A percentile compares a stretch with the other conserved stretches of the same genome.
Conservation (phyloP, 2,329 filamentous ascomycete genomes). For the Fusarium sp. region DNA sequence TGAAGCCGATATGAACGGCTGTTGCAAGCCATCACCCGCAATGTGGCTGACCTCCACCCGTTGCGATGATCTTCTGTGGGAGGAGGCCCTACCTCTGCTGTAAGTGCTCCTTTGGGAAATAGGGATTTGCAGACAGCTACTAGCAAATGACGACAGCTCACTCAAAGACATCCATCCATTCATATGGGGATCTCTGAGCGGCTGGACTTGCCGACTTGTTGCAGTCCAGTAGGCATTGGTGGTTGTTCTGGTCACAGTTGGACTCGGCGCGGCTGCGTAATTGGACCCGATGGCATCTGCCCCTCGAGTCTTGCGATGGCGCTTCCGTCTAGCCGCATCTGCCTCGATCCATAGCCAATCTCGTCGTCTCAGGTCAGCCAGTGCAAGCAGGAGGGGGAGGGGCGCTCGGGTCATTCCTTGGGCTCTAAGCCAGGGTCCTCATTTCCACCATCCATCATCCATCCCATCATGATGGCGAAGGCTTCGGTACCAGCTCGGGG, state of each 20-base stretch:
- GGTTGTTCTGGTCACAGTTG: slow-evolving; percentile 4
- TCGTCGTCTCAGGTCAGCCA: slow-evolving; percentile 38
- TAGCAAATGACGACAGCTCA: slow-evolving; percentile 12
- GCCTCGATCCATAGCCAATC: slow-evolving; percentile 38
- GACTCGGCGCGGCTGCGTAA: slow-evolving; percentile 2
- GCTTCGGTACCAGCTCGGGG: slow-evolving; percentile 13
- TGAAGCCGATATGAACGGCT: slow-evolving; percentile 9
- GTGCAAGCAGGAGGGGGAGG: slow-evolving; percentile 30
- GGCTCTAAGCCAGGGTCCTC: slow-evolving; percentile 2
- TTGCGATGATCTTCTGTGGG: neutral
- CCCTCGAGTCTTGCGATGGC: slow-evolving; percentile 35
- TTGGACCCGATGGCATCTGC: slow-evolving; percentile 32
- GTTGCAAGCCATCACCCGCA: slow-evolving; percentile 7
- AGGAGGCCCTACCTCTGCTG: neutral
- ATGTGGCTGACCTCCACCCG: slow-evolving; percentile 1
- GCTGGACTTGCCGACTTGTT: neutral
- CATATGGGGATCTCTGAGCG: slow-evolving; percentile 2
- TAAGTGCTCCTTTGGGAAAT: neutral
- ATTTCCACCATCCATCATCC: slow-evolving; percentile 19
- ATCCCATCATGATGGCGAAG: slow-evolving; percentile 6
- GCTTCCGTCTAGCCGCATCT: slow-evolving; percentile 42
- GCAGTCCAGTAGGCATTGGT: neutral
- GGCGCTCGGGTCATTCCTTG: slow-evolving; percentile 25
- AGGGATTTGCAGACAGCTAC: slow-evolving; percentile 11
- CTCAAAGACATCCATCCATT: neutral